Conservation (phyloP, 768 basidiomycete genomes). For the Gyrodon lividus region DNA sequence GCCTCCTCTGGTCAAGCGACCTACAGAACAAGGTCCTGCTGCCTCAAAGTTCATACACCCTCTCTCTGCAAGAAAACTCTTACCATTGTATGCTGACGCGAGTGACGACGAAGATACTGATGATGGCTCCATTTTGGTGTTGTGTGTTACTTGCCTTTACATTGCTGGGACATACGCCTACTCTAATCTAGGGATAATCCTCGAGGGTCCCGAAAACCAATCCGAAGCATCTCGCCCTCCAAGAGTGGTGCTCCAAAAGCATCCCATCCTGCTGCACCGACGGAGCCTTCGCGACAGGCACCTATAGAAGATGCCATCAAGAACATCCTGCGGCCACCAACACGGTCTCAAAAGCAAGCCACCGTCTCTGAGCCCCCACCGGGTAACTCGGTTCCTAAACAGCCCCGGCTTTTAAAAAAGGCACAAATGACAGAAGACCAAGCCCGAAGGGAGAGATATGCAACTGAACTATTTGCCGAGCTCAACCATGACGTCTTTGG, state of each 20-base stretch:
- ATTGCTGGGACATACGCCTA: conserved; percentile 3
- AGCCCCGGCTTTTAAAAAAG: conserved; percentile 39
- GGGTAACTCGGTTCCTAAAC: conserved; percentile 21
- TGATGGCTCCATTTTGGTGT: conserved; percentile 37
- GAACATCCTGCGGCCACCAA: conserved; percentile 4
- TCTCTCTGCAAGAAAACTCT: neutral
- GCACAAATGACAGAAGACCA: conserved; percentile 42
- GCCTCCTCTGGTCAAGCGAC: conserved; percentile 21
- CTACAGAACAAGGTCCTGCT: conserved; percentile 2
- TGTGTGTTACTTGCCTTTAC: conserved; percentile 29
- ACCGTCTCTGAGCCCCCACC: neutral
- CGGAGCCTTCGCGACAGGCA: neutral
- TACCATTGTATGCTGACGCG: conserved; percentile 27
- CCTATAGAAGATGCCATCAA: conserved; percentile 8
- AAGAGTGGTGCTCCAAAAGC: conserved; percentile 3
- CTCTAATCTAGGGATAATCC: conserved; percentile 44
- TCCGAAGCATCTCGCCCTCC: conserved; percentile 22
- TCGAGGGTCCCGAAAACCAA: conserved; percentile 45
- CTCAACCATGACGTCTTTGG: conserved; percentile 60
- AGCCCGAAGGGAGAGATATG: conserved; percentile 48
- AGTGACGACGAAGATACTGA: conserved; percentile 36
- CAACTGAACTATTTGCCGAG: conserved; percentile 55
- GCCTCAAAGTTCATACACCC: conserved; percentile 7
- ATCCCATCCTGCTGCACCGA: neutral
- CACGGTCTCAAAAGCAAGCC: conserved; percentile 9